Conservation (phyloP, 164 flowering plant genomes). For the Tetrastigma voinierianum region DNA sequence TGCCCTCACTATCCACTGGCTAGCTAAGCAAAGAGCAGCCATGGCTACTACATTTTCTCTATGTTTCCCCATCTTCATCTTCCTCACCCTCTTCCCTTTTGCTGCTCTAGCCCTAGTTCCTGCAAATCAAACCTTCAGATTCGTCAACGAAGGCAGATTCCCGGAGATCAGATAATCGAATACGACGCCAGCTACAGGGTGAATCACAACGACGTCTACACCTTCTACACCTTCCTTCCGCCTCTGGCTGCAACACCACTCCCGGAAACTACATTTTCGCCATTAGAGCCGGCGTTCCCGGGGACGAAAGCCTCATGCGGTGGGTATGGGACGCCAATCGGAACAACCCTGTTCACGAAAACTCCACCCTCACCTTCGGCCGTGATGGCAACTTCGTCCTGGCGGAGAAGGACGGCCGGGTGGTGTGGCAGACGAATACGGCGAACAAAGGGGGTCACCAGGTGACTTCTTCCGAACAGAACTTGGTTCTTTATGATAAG, state of each 20-base stretch:
- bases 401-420: constrained; percentile 26
- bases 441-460: constrained; percentile 30
- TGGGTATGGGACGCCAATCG: constrained; percentile 54
- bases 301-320: constrained; percentile 19
- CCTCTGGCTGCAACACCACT: constrained; percentile 33
- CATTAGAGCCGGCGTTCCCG: constrained; percentile 22
- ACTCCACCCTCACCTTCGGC: constrained; percentile 28
- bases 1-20: not conserved
- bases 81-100: not conserved
- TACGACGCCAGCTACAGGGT: constrained; percentile 13
- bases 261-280: constrained; percentile 26
- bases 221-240: constrained; percentile 14
- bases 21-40: not conserved
- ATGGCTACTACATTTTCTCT: constrained; percentile 4
- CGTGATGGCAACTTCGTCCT: constrained; percentile 34
- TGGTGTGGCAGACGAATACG: constrained; percentile 34
- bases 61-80: not conserved
- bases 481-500: constrained; percentile 28
- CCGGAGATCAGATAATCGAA: constrained; percentile 16
- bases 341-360: constrained; percentile 24
- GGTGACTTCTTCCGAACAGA: constrained; percentile 25
- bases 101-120: constrained; percentile 21
- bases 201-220: not conserved
- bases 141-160: constrained; percentile 23
- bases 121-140: constrained; percentile 19